phyloP scores from a whole-genome alignment of 78 protist genomes.

The Dictyostelium capitatum region DNA sequence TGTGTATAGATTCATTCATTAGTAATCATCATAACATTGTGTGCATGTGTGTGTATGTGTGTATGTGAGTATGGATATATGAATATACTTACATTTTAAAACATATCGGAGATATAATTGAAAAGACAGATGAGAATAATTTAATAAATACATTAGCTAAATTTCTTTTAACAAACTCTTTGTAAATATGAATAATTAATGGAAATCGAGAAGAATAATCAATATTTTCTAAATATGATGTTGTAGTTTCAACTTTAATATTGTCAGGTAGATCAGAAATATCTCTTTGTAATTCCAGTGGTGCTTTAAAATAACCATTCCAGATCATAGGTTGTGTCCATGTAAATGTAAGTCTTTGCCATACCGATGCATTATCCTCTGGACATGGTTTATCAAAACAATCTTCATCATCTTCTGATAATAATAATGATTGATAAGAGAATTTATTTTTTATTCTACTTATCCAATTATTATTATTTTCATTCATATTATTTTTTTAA shows the following conservation, averaged over 20 bases:
- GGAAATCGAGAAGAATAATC: constrained; percentile 1
- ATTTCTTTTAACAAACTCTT: constrained; percentile 6
- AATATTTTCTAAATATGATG: neutral
- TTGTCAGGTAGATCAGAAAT: neutral
- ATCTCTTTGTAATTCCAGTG: constrained; percentile 28
- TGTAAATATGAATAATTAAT: constrained; percentile 26
- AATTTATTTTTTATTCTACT: neutral
- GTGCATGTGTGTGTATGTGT: too few relatives aligned
- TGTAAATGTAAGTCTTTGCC: neutral
- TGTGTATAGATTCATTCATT: too few relatives aligned
- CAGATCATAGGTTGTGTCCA: constrained; percentile 34
- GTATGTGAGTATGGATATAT: too few relatives aligned
- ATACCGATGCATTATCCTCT: neutral
- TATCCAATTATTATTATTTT: too few relatives aligned
- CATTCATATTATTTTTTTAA: too few relatives aligned
- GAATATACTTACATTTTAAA: constrained; percentile 37
- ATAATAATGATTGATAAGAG: neutral
- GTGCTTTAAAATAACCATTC: constrained; percentile 35
- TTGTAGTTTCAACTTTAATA: neutral
- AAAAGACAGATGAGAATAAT: neutral
- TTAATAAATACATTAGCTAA: neutral
- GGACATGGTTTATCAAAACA: constrained; percentile 23
- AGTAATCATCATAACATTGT: too few relatives aligned
- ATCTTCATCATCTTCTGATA: neutral
- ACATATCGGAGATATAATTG: constrained; percentile 29